A percentile compares a stretch with the other conserved stretches of the same genome.
These are phyloP conservation scores for Aspergillus awamori DNA, from an alignment of 2,329 filamentous ascomycete species.

Conservation along the genomic window DNA sequence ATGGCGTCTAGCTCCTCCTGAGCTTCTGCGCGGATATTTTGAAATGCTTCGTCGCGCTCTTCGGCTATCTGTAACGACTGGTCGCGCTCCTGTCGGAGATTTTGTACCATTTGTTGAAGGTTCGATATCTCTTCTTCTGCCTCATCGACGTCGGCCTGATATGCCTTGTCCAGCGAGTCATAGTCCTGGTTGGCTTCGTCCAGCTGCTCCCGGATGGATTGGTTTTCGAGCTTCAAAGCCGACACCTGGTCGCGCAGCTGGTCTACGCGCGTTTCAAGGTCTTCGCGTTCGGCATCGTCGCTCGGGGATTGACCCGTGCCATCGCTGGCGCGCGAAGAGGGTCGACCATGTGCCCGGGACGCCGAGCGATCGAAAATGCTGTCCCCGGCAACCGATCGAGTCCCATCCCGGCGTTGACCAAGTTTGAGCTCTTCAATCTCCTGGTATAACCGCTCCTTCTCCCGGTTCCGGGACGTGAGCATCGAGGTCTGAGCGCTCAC, in stretches of 20 bases:
- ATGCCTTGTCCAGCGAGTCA: slow-evolving; percentile 69
- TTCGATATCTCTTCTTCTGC: slow-evolving; percentile 78
- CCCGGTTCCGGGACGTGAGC: slow-evolving; percentile 91
- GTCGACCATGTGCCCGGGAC: slow-evolving; percentile 75
- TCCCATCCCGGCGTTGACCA: slow-evolving; percentile 70
- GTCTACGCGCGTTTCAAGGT: slow-evolving; percentile 80
- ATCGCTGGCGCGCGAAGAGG: slow-evolving; percentile 73
- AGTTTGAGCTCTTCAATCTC: slow-evolving; percentile 97
- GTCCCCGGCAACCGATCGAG: slow-evolving; percentile 69
- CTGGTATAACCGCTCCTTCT: slow-evolving; percentile 92
- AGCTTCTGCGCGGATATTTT: slow-evolving; percentile 59
- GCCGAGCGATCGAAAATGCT: slow-evolving; percentile 94
- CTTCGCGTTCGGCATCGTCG: slow-evolving; percentile 80
- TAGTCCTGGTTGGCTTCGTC: slow-evolving; percentile 80
- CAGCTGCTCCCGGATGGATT: slow-evolving; percentile 81
- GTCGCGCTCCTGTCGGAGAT: slow-evolving; percentile 80
- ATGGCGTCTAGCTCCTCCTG: slow-evolving; percentile 61
- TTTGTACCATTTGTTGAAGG: slow-evolving; percentile 76
- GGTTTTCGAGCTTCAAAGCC: slow-evolving; percentile 82
- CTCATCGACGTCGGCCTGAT: slow-evolving; percentile 80
- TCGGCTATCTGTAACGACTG: slow-evolving; percentile 77
- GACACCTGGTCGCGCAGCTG: slow-evolving; percentile 85
- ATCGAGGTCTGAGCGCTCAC: slow-evolving; percentile 96
- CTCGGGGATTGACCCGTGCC: slow-evolving; percentile 64
- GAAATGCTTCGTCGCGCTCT: slow-evolving; percentile 57